Conservation (phyloP, 768 basidiomycete genomes). For the Pulveroboletus frians region DNA sequence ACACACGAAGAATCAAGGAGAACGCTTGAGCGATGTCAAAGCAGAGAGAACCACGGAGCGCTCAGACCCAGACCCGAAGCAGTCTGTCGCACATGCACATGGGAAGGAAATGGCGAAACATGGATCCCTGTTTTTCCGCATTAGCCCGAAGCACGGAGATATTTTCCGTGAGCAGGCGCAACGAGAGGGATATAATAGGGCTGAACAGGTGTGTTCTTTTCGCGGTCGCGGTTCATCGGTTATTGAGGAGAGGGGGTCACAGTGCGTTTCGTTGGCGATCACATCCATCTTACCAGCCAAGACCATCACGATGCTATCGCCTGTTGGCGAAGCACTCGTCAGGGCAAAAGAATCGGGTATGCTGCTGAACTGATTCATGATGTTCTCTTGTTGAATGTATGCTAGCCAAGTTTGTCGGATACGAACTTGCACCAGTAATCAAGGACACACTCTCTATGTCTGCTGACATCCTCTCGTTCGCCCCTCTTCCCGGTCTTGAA, state of each 20-base stretch:
- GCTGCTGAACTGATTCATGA: background rate
- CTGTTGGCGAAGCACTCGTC: constrained; percentile 19
- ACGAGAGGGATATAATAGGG: constrained; percentile 23
- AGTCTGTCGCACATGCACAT: background rate
- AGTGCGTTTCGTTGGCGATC: constrained; percentile 27
- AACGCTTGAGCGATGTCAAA: background rate
- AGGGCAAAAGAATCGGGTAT: constrained; percentile 20
- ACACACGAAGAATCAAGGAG: background rate
- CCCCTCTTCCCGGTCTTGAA: constrained; percentile 52
- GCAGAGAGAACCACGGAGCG: background rate
- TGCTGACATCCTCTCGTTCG: constrained; percentile 38
- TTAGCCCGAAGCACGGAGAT: constrained; percentile 20
- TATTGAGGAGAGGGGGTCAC: background rate
- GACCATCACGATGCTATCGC: constrained; percentile 20
- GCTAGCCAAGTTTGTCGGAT: constrained; percentile 30
- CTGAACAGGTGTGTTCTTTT: constrained; percentile 21
- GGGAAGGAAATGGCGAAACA: constrained; percentile 30
- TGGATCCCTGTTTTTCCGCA: constrained; percentile 16
- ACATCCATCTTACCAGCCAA: constrained; percentile 22
- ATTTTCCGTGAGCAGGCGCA: constrained; percentile 6
- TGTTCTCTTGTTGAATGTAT: constrained; percentile 1
- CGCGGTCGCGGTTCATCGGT: background rate
- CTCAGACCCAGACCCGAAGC: background rate
- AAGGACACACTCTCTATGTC: constrained; percentile 36
- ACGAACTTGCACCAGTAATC: constrained; percentile 30